Percentiles rank a stretch among this genome's conserved stretches.
phyloP scores from a whole-genome alignment of 2,329 filamentous ascomycete species.

The Fusarium abutilonis region DNA sequence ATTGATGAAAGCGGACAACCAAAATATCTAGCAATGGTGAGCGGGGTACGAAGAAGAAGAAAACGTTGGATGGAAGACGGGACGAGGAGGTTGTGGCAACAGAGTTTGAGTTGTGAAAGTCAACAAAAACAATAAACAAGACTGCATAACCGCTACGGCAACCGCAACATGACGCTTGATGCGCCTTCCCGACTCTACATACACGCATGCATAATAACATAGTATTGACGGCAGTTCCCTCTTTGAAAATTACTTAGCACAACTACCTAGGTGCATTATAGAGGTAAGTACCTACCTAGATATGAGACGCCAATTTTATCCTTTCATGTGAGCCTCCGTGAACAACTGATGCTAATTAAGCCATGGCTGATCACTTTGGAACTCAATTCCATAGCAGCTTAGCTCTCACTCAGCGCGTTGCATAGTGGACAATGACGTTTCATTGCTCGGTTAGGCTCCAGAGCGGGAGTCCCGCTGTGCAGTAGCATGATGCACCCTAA shows the following conservation, averaged over 20 bases:
- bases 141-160: constrained; percentile 21
- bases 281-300: too few species aligned
- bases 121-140: constrained; percentile 36
- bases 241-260: background rate
- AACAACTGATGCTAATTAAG: too few species aligned
- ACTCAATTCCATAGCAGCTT: background rate
- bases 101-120: background rate
- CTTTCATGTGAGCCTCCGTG: too few species aligned
- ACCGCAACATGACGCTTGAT: constrained; percentile 7
- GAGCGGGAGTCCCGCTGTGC: constrained; percentile 34
- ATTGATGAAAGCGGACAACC: constrained; percentile 26
- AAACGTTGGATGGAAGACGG: constrained; percentile 27
- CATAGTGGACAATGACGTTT: background rate
- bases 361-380: constrained; percentile 3
- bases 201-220: constrained; percentile 3
- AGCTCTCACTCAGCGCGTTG: too few species aligned
- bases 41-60: background rate
- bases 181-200: background rate
- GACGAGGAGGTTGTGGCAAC: background rate
- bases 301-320: too few species aligned
- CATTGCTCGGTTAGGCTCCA: constrained; percentile 27
- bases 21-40: constrained; percentile 35
- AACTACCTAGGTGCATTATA: too few species aligned
- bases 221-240: background rate
- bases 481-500: constrained; percentile 25